These are phyloP conservation scores for Sporothrix pseudoabietina DNA, from an alignment of 2,329 filamentous ascomycete genomes.

Conservation along the genomic window DNA sequence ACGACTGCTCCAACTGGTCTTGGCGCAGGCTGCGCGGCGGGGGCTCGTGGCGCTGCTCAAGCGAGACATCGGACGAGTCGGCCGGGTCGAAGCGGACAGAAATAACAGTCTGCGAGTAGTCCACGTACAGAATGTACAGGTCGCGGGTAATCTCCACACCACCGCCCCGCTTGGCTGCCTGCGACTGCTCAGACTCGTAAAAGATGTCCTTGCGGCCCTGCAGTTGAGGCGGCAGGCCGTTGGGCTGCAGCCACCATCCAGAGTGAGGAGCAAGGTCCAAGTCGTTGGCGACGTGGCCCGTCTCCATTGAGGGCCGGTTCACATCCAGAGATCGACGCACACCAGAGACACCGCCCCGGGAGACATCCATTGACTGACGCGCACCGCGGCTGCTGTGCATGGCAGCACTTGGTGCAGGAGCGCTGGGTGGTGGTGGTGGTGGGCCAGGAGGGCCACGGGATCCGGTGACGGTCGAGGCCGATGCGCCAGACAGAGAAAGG, in stretches of 20 bases:
- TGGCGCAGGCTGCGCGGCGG: slow-evolving; percentile 82
- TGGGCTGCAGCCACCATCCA: slow-evolving; percentile 85
- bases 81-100: slow-evolving; percentile 75
- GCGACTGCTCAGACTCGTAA: slow-evolving; percentile 78
- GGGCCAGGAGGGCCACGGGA: slow-evolving; percentile 37
- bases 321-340: slow-evolving; percentile 71
- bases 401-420: background rate
- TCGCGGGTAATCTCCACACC: slow-evolving; percentile 75
- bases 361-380: slow-evolving; percentile 67
- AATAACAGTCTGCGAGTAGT: slow-evolving; percentile 94
- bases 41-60: slow-evolving; percentile 85
- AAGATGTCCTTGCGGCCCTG: slow-evolving; percentile 82
- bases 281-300: slow-evolving; percentile 84
- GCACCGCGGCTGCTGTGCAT: slow-evolving; percentile 41
- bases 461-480: slow-evolving; percentile 50
- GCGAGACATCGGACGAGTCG: slow-evolving; percentile 68
- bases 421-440: slow-evolving; percentile 48
- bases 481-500: slow-evolving; percentile 23
- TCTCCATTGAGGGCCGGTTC: slow-evolving; percentile 71
- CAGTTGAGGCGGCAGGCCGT: slow-evolving; percentile 76
- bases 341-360: slow-evolving; percentile 44
- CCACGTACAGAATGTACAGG: slow-evolving; percentile 85
- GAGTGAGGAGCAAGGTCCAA: slow-evolving; percentile 74
- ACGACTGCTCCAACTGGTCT: slow-evolving; percentile 87
- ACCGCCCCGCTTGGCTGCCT: slow-evolving; percentile 67